Base-by-base conservation (phyloP, 345 rosid species). In the Arabidopsis suecica region DNA sequence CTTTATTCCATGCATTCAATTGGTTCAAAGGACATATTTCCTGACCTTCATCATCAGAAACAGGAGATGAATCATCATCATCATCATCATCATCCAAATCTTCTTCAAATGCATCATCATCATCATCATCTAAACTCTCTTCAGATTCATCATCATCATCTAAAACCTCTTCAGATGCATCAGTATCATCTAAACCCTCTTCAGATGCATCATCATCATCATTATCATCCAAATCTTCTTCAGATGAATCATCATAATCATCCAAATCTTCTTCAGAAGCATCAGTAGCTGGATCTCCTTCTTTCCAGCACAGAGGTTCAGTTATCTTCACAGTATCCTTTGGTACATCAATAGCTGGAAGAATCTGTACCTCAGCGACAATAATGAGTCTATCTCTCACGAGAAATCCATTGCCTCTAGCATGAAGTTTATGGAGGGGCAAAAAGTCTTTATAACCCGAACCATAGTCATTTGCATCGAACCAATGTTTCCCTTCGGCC, bases 291-390 rank as follows among this genome's bases (percentile, higher is more conserved):
- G 10, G 44, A 40, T 40, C 3, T 40, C 4, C 5, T 9, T 40
- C 44, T 40, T 10, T 12, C 1, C 45, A 10, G 45, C 45, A 3
- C 14, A 41, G 14, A 12, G 45, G 13, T 41, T 41, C 14, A 41
- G 5, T 41, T 10, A 41, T 41, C 45, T 41, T 41, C 14, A 12
- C 45, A 41, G 45, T 41, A 41, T 41, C 14, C 45, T 41, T 13
- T 41, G 45, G 14, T 11, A 41, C 45, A 41, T 5, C 14, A 41
- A 2, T 41, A 41, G 5, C 13, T 41, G 13, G 45, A 41, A 41
- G 45, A 41, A 11, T 41, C 45, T 41, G 45, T 69, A 90, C 83
- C 73, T 90, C 86, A 80, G 93, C 94, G 83, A 88, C 88, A 44
- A 92, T 75, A 10, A 85, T 57, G 62, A 86, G 77, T 4, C 79